phyloP scores from a whole-genome alignment of 2,329 filamentous ascomycete species.

The Claviceps fusiformis region DNA sequence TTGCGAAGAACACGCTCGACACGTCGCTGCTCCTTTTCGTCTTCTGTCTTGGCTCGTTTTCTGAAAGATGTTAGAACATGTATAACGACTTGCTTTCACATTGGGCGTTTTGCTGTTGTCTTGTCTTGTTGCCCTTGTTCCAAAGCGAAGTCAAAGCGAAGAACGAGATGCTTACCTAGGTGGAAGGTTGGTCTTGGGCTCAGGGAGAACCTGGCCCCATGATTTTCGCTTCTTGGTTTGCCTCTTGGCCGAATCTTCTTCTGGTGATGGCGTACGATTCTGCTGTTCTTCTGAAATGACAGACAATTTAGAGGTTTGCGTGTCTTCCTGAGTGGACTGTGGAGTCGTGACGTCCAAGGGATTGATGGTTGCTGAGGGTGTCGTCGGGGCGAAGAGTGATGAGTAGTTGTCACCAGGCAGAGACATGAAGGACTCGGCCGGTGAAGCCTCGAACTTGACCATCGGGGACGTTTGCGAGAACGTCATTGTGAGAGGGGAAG shows the following conservation, averaged over 20 bases:
- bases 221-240: slow-evolving; percentile 89
- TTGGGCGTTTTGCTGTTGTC: not conserved
- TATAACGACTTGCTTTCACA: not conserved
- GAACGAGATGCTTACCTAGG: slow-evolving; percentile 50
- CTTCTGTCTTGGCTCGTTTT: slow-evolving; percentile 96
- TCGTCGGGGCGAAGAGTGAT: slow-evolving; percentile 30
- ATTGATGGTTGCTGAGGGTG: slow-evolving; percentile 25
- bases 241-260: slow-evolving; percentile 46
- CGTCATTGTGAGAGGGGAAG: slow-evolving; percentile 19
- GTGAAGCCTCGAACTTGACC: slow-evolving; percentile 40
- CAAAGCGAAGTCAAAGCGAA: not conserved
- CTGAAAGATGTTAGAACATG: slow-evolving; percentile 27
- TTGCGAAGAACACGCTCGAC: slow-evolving; percentile 96
- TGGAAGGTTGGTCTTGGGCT: slow-evolving; percentile 91
- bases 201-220: slow-evolving; percentile 93
- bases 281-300: slow-evolving; percentile 13
- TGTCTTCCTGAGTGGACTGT: slow-evolving; percentile 23
- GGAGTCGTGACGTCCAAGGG: slow-evolving; percentile 38
- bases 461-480: slow-evolving; percentile 27
- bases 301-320: slow-evolving; percentile 11
- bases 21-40: slow-evolving; percentile 95
- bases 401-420: slow-evolving; percentile 34
- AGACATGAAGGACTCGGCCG: slow-evolving; percentile 40
- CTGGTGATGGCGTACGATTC: slow-evolving; percentile 2
- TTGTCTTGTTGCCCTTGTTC: not conserved